phyloP scores from a whole-genome alignment of 1,284 basidiomycete species.

The Tilletia caries region DNA sequence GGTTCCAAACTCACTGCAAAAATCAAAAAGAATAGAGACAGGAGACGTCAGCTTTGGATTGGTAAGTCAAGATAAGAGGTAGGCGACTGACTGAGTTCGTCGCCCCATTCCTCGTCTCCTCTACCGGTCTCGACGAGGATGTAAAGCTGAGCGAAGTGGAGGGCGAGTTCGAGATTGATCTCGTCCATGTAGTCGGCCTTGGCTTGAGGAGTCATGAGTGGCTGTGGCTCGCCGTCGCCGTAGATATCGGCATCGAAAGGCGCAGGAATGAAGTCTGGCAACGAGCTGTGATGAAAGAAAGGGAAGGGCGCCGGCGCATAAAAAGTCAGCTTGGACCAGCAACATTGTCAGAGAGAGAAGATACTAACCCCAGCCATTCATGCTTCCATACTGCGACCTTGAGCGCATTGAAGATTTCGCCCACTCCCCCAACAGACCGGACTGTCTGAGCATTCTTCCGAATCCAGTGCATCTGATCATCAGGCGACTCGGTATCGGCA shows the following conservation, averaged over 20 bases:
- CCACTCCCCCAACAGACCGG: slow-evolving; percentile 76
- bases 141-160: slow-evolving; percentile 52
- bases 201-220: slow-evolving; percentile 44
- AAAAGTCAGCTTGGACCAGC: slow-evolving; percentile 55
- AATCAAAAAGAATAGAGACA: neutral
- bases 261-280: slow-evolving; percentile 44
- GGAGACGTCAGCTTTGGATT: neutral
- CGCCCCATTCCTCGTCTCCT: slow-evolving; percentile 43
- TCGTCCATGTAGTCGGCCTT: slow-evolving; percentile 51
- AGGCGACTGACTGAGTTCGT: slow-evolving; percentile 33
- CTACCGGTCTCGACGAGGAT: slow-evolving; percentile 47
- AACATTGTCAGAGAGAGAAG: neutral
- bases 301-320: neutral
- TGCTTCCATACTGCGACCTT: slow-evolving; percentile 86
- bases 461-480: slow-evolving; percentile 93
- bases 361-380: slow-evolving; percentile 57
- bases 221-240: slow-evolving; percentile 24
- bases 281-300: slow-evolving; percentile 27
- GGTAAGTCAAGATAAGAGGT: neutral
- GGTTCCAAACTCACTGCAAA: slow-evolving; percentile 68
- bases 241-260: slow-evolving; percentile 24
- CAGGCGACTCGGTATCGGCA: slow-evolving; percentile 80
- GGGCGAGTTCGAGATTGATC: slow-evolving; percentile 50
- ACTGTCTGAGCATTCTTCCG: slow-evolving; percentile 88
- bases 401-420: slow-evolving; percentile 77